Conservation (phyloP, 306 rosid species). For the Argentina anserina region DNA sequence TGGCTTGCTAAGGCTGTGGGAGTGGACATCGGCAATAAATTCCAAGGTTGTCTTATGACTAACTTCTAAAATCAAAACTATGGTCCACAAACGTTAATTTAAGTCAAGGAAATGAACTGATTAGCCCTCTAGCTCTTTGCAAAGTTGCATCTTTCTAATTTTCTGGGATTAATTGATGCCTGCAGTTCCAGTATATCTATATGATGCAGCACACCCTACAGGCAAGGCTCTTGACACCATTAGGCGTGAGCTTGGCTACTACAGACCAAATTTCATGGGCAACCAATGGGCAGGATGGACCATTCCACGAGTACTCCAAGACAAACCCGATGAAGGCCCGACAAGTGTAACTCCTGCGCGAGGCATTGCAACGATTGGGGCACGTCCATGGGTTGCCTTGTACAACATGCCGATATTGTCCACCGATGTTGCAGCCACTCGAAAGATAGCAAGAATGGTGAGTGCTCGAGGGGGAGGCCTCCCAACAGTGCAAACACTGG, state of each 20-base stretch:
- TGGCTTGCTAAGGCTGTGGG: constrained; percentile 80
- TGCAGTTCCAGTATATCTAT: constrained; percentile 84
- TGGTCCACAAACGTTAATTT: not conserved
- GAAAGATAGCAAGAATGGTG: constrained; percentile 64
- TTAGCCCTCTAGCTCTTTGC: not conserved
- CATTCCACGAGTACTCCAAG: constrained; percentile 48
- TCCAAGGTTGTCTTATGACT: constrained; percentile 46
- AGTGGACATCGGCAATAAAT: constrained; percentile 53
- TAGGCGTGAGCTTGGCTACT: constrained; percentile 66
- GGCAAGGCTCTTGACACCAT: constrained; percentile 67
- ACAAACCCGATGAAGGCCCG: constrained; percentile 69
- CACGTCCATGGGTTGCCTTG: constrained; percentile 62
- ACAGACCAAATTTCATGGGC: constrained; percentile 57
- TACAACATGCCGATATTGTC: constrained; percentile 69
- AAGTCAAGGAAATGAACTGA: not conserved
- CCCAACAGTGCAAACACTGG: constrained; percentile 68
- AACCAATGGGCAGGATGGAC: constrained; percentile 90
- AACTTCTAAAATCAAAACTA: not conserved
- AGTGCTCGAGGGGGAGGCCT: constrained; percentile 90
- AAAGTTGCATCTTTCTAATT: not conserved
- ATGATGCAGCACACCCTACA: constrained; percentile 81
- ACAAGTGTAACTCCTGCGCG: constrained; percentile 33
- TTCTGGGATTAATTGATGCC: not conserved
- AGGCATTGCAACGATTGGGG: constrained; percentile 79
- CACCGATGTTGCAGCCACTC: constrained; percentile 42